Percentiles rank a stretch among this genome's conserved stretches.
Conservation (phyloP, 2,329 filamentous ascomycete species). For the Penicillium hordei region DNA sequence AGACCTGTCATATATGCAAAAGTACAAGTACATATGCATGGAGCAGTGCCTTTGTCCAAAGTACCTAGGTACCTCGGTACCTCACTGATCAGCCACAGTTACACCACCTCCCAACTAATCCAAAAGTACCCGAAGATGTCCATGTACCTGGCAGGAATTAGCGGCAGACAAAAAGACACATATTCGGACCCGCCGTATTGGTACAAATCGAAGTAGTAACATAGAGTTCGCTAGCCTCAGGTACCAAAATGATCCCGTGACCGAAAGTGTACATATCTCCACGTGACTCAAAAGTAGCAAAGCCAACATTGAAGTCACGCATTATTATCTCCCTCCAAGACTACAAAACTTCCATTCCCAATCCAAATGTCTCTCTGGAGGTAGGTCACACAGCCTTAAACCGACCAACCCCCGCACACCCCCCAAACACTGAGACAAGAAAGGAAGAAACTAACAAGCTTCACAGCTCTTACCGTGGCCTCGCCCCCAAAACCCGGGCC, state of each 20-base stretch:
- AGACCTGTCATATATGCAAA: background rate
- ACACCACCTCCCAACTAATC: conserved; percentile 10
- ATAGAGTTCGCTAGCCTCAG: conserved; percentile 4
- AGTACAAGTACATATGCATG: conserved; percentile 5
- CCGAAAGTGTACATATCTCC: background rate
- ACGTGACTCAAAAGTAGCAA: conserved; percentile 1
- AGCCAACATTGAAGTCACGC: background rate
- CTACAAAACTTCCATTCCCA: background rate
- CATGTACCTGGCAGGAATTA: conserved; percentile 17
- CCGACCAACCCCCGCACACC: background rate
- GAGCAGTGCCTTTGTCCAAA: background rate
- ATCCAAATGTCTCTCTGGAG: conserved; percentile 41
- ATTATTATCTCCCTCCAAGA: background rate
- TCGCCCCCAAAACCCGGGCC: conserved; percentile 68
- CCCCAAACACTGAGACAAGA: background rate
- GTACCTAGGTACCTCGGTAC: conserved; percentile 4
- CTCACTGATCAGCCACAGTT: conserved; percentile 15
- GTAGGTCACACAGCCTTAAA: conserved; percentile 22
- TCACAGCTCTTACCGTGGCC: conserved; percentile 66
- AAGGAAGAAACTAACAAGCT: background rate
- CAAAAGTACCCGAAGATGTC: conserved; percentile 12
- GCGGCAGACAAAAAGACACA: background rate
- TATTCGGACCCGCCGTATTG: conserved; percentile 5
- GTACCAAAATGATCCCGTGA: conserved; percentile 3
- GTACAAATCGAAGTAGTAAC: background rate